phyloP scores from a whole-genome alignment of 2,329 filamentous ascomycete species.

The Drechslerella stenobrocha region DNA sequence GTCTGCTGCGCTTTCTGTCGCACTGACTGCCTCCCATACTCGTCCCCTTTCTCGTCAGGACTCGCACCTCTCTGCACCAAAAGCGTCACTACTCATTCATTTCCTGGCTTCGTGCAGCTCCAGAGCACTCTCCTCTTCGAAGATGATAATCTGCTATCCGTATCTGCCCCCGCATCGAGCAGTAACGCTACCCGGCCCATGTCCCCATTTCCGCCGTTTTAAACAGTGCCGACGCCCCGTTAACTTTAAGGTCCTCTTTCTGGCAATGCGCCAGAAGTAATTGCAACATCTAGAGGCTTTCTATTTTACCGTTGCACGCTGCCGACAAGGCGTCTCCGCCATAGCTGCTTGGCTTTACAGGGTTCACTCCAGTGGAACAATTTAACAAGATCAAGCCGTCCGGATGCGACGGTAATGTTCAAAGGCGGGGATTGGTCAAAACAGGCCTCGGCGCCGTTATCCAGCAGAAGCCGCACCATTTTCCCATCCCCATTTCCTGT shows the following conservation, averaged over 20 bases:
- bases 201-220: not conserved
- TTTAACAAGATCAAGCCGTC: constrained; percentile 16
- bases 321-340: constrained; percentile 4
- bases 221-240: constrained; percentile 13
- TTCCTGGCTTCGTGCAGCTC: constrained; percentile 13
- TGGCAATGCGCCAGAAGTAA: constrained; percentile 11
- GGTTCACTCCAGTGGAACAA: constrained; percentile 16
- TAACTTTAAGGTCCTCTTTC: constrained; percentile 7
- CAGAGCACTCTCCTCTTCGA: not conserved
- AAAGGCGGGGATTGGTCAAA: constrained; percentile 11
- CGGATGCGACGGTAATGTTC: constrained; percentile 10
- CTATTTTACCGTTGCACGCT: not conserved
- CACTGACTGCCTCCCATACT: constrained; percentile 4
- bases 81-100: constrained; percentile 12
- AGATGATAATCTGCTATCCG: not conserved
- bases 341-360: constrained; percentile 13
- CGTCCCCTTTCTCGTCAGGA: constrained; percentile 8
- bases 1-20: constrained; percentile 11
- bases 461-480: constrained; percentile 16
- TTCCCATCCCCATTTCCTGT: constrained; percentile 14
- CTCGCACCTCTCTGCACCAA: constrained; percentile 5
- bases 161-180: constrained; percentile 11
- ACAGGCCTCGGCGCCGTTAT: constrained; percentile 14
- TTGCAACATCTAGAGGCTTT: constrained; percentile 6
- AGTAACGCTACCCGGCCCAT: constrained; percentile 4